phyloP scores from a whole-genome alignment of 345 rosid species.

The Camelina laxa region DNA sequence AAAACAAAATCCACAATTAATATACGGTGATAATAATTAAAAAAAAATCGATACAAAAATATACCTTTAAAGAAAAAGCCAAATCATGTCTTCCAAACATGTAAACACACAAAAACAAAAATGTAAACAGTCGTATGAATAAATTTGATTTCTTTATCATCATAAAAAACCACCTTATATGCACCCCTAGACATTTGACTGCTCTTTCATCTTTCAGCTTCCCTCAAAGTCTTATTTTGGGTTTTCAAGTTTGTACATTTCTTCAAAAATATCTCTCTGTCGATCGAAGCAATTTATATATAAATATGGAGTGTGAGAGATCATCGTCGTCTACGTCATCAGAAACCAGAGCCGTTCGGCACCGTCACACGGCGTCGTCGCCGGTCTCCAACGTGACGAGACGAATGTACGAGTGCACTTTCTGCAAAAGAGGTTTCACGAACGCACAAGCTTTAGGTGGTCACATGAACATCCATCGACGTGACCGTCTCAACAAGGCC shows the following conservation, averaged over 20 bases:
- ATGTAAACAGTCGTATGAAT: slow-evolving; percentile 1
- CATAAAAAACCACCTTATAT: slow-evolving; percentile 32
- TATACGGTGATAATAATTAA: background rate
- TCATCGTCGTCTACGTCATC: slow-evolving; percentile 44
- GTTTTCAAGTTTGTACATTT: slow-evolving; percentile 9
- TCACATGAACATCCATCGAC: slow-evolving; percentile 94
- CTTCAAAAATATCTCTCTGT: background rate
- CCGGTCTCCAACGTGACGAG: slow-evolving; percentile 46
- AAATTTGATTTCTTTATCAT: background rate
- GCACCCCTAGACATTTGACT: slow-evolving; percentile 21
- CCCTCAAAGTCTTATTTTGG: slow-evolving; percentile 23
- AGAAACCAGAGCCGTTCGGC: slow-evolving; percentile 29
- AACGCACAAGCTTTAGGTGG: slow-evolving; percentile 97
- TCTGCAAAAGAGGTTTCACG: slow-evolving; percentile 94
- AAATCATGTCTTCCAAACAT: slow-evolving; percentile 38
- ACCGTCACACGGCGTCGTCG: slow-evolving; percentile 19
- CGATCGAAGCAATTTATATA: background rate
- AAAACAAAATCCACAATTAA: background rate
- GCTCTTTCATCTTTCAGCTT: background rate
- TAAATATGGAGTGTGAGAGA: slow-evolving; percentile 41
- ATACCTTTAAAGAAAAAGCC: slow-evolving; percentile 34
- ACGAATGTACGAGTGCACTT: slow-evolving; percentile 65
- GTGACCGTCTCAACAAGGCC: slow-evolving; percentile 69
- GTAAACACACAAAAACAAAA: slow-evolving; percentile 22
- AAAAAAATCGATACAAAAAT: background rate